Base-by-base conservation (phyloP, 441 rosid genomes). In the Pelargonium myrrhifolium region DNA sequence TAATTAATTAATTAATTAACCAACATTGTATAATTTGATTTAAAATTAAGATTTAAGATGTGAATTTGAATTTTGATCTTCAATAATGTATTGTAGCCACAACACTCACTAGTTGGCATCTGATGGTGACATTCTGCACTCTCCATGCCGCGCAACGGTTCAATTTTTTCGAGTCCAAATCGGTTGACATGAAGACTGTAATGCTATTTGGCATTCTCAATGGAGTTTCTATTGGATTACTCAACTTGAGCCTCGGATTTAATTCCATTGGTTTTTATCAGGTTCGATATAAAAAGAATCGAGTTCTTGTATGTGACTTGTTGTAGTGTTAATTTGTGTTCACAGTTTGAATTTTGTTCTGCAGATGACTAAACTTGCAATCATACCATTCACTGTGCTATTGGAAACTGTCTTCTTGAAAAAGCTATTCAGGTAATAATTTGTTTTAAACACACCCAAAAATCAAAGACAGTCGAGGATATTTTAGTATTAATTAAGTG, bases 321-420 rank as follows among this genome's bases (percentile, higher is more conserved):
- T 62, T 59, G 10, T 18, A 24, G n/a, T 59, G 17, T 68, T 65
- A 2, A 63, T 14, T 70, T 14, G 65, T n/a, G 4, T 42, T 18
- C 45, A 39, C 5, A 6, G 21, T 3, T 45, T 40, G 1, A 35
- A 37, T 15, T 35, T 43, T 14, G 22, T 9, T 35, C 20, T 68
- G 65, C 86, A 89, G 97, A 93, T 93, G 99, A 93, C 99, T 28
- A 93, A 93, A 77, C 92, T 93, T 74, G 95, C 99, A 58, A 93
- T 93, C 67, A 91, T 93, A 69, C 99, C 99, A 58, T 94, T 91
- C 81, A 94, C 99, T 60, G 97, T 94, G 3, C 69, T 89, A 31
- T 67, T 94, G 79, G 99, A 94, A 82, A 94, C 99, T 12, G 65
- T 94, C 68, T 94, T 94, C 80, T 74, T 89, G 15, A 89, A 91